These are phyloP conservation scores for Leccinum discolor DNA, from an alignment of 1,284 basidiomycete genomes.

Conservation along the genomic window DNA sequence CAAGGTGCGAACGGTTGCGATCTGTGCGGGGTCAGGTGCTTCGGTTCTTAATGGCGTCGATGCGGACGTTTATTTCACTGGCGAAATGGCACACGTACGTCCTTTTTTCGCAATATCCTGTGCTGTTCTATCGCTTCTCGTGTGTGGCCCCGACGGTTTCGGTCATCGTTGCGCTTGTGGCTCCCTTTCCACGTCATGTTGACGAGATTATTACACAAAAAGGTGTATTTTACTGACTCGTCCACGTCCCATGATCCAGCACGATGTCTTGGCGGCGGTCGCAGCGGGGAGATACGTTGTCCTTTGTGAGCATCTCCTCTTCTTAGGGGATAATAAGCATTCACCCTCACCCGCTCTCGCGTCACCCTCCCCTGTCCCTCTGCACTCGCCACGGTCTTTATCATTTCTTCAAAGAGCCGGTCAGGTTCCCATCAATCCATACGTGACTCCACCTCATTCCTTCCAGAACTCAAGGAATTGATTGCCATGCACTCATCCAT, in stretches of 20 bases:
- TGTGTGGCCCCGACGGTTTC: neutral
- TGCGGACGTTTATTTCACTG: conserved; percentile 86
- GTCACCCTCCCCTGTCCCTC: no score
- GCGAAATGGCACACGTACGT: conserved; percentile 89
- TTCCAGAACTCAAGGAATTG: no score
- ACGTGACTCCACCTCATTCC: no score
- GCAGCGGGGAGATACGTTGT: conserved; percentile 76
- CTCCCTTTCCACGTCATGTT: conserved; percentile 13
- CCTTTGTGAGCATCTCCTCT: conserved; percentile 56
- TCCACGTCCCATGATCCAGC: conserved; percentile 43
- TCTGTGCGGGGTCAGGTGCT: conserved; percentile 86
- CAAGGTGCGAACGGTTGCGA: conserved; percentile 60
- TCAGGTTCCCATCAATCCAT: no score
- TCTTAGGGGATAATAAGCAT: neutral
- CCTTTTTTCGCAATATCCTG: conserved; percentile 14
- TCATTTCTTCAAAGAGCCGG: no score
- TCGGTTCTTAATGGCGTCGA: conserved; percentile 68
- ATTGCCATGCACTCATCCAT: no score
- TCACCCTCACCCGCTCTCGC: no score
- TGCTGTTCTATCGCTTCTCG: neutral
- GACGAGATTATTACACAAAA: conserved; percentile 2
- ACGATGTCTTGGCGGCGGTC: conserved; percentile 80
- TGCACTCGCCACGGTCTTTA: no score
- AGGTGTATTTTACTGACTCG: conserved; percentile 8
- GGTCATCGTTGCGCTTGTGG: neutral